A percentile compares a stretch with the other conserved stretches of the same genome.
Conservation (phyloP, 495 filamentous ascomycete genomes). For the Neurospora intermedia region DNA sequence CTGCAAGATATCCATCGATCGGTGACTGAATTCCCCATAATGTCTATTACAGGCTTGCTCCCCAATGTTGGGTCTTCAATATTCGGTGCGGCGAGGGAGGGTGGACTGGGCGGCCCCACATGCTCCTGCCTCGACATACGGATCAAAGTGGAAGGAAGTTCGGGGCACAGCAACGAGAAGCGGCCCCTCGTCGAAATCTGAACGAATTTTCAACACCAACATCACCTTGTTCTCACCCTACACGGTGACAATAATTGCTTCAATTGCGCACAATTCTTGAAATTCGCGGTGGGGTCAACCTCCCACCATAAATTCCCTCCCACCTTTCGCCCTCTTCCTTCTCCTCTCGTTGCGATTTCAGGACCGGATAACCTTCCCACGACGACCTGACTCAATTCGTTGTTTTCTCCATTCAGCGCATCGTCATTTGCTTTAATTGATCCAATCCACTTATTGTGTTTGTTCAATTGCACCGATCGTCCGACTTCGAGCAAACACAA, state of each 20-base stretch:
- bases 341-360: no score
- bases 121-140: background rate
- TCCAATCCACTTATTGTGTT: no score
- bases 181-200: background rate
- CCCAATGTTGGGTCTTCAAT: background rate
- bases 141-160: background rate
- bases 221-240: background rate
- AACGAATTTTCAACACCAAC: background rate
- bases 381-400: no score
- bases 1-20: no score
- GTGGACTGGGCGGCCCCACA: background rate
- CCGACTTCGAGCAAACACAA: no score
- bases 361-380: no score
- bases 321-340: no score
- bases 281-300: background rate
- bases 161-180: background rate
- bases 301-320: background rate
- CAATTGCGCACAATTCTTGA: background rate
- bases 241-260: background rate
- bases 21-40: no score
- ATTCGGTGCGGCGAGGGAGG: background rate
- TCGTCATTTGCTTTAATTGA: no score
- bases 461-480: no score
- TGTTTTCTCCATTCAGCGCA: no score
- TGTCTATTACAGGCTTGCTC: background rate